Percentiles rank a stretch among this genome's conserved stretches.
Conservation (phyloP, 495 filamentous ascomycete genomes). For the Sabuloglossum arenarium region DNA sequence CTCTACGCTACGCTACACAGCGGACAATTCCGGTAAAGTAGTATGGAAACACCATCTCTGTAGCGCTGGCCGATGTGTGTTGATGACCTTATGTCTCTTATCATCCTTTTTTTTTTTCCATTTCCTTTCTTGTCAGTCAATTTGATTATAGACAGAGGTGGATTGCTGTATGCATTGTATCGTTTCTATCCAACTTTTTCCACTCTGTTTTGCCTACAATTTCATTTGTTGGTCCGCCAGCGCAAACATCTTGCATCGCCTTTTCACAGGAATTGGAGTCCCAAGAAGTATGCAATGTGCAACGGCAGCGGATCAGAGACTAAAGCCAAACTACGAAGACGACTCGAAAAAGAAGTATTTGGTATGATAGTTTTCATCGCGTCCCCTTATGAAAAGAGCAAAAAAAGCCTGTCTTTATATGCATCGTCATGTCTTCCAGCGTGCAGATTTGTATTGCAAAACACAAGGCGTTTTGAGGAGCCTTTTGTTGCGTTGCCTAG, state of each 20-base stretch:
- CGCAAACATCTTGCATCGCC: background rate
- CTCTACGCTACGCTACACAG: background rate
- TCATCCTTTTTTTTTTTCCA: background rate
- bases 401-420: background rate
- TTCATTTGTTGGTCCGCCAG: background rate
- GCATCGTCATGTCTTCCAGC: background rate
- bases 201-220: background rate
- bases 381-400: too few species aligned
- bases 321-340: background rate
- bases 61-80: background rate
- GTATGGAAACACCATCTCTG: background rate
- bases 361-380: background rate
- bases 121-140: background rate
- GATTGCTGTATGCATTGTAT: background rate
- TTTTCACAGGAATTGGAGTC: background rate
- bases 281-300: background rate
- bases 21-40: background rate
- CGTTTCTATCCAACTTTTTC: background rate
- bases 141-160: background rate
- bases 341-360: background rate
- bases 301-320: background rate
- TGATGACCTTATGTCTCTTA: background rate
- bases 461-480: background rate
- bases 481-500: background rate
- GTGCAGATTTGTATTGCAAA: background rate